phyloP scores from a whole-genome alignment of 768 basidiomycete genomes.

The Boletus tomentosulus region DNA sequence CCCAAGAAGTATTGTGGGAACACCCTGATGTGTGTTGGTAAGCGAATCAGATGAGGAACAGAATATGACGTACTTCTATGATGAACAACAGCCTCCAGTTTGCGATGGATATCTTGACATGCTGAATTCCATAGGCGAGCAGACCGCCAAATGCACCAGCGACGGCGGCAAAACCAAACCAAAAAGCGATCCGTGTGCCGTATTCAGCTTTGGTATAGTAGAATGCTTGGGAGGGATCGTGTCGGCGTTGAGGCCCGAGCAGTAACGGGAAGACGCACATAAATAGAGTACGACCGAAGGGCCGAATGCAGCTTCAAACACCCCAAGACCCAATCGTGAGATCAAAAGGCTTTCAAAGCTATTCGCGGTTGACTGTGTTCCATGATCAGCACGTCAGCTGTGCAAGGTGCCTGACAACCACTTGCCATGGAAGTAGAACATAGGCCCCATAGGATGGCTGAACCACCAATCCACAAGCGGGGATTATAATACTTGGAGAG shows the following conservation, averaged over 20 bases:
- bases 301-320: constrained; percentile 35
- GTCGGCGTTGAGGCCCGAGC: constrained; percentile 13
- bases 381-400: neutral
- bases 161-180: constrained; percentile 55
- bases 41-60: neutral
- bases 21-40: constrained; percentile 40
- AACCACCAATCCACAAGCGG: constrained; percentile 63
- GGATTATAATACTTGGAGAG: constrained; percentile 66
- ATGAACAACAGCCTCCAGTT: constrained; percentile 39
- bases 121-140: constrained; percentile 49
- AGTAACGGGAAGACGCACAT: constrained; percentile 11
- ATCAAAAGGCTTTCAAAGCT: constrained; percentile 28
- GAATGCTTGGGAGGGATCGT: constrained; percentile 32
- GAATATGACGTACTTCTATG: constrained; percentile 17
- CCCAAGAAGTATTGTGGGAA: constrained; percentile 41
- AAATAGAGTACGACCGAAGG: constrained; percentile 32
- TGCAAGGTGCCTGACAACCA: neutral
- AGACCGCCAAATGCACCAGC: constrained; percentile 56
- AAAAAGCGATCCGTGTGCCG: constrained; percentile 45
- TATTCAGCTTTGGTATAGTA: constrained; percentile 48
- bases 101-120: constrained; percentile 34
- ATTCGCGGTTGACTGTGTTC: constrained; percentile 21
- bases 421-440: constrained; percentile 68
- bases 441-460: constrained; percentile 70
- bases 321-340: constrained; percentile 29